Evolutionary conservation across 257 asterid species (phyloP), one percentile per base, ranked within the genome.

Genomic region (Solanum etuberosum): DNA sequence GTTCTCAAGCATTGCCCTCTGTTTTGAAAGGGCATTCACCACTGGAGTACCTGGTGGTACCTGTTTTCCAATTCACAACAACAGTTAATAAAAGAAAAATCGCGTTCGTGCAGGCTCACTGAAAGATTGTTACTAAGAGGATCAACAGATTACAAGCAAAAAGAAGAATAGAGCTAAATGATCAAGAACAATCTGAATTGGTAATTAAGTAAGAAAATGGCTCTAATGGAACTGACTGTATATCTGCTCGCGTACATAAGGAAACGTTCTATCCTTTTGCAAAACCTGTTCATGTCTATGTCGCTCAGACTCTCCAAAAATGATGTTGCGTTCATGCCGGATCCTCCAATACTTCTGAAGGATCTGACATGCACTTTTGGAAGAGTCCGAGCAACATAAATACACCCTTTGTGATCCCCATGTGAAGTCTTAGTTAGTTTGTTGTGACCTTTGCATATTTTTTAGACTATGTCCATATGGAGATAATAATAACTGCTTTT

Each of bases 21-120:
- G 99, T 92, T 97, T 97, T 20, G 99, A 93, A 3, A 97, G 94
- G 1, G 99, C 99, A 88, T 97, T 97, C 90, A 97, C 99, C 82
- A 97, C 99, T 0, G 99, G 99, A 7, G 99, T 97, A 29, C 99
- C 99, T 21, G 99, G 99, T 29, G 99, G 99, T 54, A 97, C 99
- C 99, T 97, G 91, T 90, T 88, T 61, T 63, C 21, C 85, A 86
- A 84, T 29, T n/a, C 68, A 59, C 15, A 40, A n/a, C 81, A 31
- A 57, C 20, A 38, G 1, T 12, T 40, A 16, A 84, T 18, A 20
- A 38, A 9, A 65, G 14, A 21, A 34, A 14, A 15, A 7, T 23
- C 7, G 9, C 5, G 1, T 35, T 20, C 27, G 0, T 0, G 9
- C 16, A 72, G 9, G 43, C 77, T 8, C 77, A 61, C 71, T 13